Evolutionary conservation across 495 filamentous ascomycete genomes (phyloP), one percentile per base, ranked within the genome.

Genomic region (Hypoxylon lenormandii): DNA sequence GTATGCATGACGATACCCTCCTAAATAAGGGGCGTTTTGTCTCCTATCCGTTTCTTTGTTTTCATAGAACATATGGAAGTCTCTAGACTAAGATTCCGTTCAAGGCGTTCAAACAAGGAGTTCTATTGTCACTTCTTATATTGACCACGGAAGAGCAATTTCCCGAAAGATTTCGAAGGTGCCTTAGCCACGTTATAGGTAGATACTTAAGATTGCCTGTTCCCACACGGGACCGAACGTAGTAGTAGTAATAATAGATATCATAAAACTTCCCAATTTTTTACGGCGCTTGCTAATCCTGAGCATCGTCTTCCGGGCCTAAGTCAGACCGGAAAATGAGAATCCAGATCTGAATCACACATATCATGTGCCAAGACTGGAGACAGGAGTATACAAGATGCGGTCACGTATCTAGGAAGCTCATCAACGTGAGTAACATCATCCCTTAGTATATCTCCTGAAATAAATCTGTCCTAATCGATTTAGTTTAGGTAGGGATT

Each of bases 331-430:
- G 16, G 3, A 38, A 42, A 10, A 16, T 47, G n/a, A 56, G 19
- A 26, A 43, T 0, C 13, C 45, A 15, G 15, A 42, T 7, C 33
- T 37, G 15, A 13, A 21, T 47, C 13, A 49, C 18, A 47, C 15
- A 16, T 42, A 42, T 5, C 18, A 76, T 76, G 72, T 76, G 74
- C 28, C 37, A 74, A 19, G 48, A 70, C 8, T 49, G 61, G 28
- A 48, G 49, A 2, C 49, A 68, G 3, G 60, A 74, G 51, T 76
- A 68, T 51, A 60, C 54, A 21, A 64, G 64, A 33, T 76, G 74
- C 16, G 16, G 53, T 16, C 72, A 76, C 54, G 53, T 72, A 11
- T 43, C 45, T 6, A 64, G 57, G 4, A 65, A 60, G 6, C 26
- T 74, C 28, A 72, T 69, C 13, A 53, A 66, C n/a, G 30, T 33